Conservation (phyloP, 129 eudicot species). For the Scalesia atractyloides region DNA sequence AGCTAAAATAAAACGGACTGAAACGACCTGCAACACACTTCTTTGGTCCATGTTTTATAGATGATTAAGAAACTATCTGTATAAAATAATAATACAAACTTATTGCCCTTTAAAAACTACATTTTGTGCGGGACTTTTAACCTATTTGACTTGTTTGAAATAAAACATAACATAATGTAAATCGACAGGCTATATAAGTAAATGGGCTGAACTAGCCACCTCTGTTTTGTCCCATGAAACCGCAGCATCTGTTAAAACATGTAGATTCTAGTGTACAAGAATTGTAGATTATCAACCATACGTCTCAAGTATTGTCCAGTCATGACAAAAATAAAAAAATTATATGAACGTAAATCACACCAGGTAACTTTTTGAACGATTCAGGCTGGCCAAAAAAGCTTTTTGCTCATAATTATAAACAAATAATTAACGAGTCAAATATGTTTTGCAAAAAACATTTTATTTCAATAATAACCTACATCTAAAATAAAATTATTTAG, state of each 20-base stretch:
- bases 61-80: background rate
- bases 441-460: background rate
- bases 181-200: background rate
- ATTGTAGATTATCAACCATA: background rate
- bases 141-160: background rate
- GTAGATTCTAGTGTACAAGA: background rate
- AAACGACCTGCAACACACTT: background rate
- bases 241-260: background rate
- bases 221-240: background rate
- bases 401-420: background rate
- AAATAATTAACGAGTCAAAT: background rate
- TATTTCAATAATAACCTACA: background rate
- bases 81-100: background rate
- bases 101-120: background rate
- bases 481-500: too few species aligned
- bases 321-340: background rate
- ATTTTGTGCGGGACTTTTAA: background rate
- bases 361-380: too few species aligned
- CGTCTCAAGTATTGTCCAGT: background rate
- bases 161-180: too few species aligned
- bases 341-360: background rate
- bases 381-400: background rate
- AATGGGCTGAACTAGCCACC: background rate
- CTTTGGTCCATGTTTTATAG: background rate
- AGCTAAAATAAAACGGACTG: background rate